Base-by-base conservation (phyloP, 306 rosid species). In the Geum urbanum region DNA sequence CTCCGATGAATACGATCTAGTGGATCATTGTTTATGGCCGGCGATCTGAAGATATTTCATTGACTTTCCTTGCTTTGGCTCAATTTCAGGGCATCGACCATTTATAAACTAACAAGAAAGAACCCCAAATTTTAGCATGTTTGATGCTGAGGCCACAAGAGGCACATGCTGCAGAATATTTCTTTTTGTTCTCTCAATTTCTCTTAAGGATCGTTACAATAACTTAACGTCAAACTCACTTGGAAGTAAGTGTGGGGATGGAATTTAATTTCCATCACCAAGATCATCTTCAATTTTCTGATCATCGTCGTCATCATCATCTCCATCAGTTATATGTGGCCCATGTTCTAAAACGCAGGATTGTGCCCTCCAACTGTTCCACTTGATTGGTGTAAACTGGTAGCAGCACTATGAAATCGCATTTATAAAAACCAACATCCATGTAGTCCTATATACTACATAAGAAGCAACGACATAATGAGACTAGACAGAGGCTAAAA, bases 301-400 rank as follows among this genome's bases (percentile, higher is more conserved):
- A 15, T 16, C 15, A 63, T 51, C 71, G 85, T 79, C 45, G 7
- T 16, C 15, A 63, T 22, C 40, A 56, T 32, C 41, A 66, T 53
- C 70, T 84, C 78, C 45, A 77, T 84, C 64, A 44, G 9, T 77
- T 77, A 72, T 57, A 74, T 53, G 76, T 80, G 89, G 86, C 74
- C 85, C 84, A 71, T 3, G 14, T 60, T 69, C 24, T 49, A 35
- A 75, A 32, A 78, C 69, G 57, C 63, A 60, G 61, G 53, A 72
- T 67, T 64, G 66, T 74, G 64, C 61, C 69, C 61, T 24, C 61
- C 78, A 74, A 75, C 58, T 57, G 45, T 65, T 57, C 72, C 80
- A 66, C 64, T 77, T 64, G 64, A 53, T 58, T 72, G 72, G 74
- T 44, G 74, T 77, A 10, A 55, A 86, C 80, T 37, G 55, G 59